Conservation (phyloP, 2,329 filamentous ascomycete species). For the Monosporascus sp. region DNA sequence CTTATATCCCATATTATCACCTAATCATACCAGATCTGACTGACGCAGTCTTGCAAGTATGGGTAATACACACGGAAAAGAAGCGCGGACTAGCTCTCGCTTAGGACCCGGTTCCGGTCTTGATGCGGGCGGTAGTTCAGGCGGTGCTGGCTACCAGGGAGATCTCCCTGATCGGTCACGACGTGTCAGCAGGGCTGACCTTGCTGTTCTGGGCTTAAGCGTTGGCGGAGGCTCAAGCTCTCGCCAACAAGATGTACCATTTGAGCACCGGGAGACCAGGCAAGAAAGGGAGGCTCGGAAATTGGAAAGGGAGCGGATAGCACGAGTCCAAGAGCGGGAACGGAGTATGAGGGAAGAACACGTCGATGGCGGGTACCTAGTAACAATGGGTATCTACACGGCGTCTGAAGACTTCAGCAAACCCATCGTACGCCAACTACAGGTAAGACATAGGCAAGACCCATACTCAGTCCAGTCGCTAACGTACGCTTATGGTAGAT, state of each 20-base stretch:
- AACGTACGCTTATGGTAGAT: conserved; percentile 52
- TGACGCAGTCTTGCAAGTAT: conserved; percentile 3
- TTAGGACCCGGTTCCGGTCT: conserved; percentile 8
- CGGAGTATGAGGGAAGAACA: conserved; percentile 86
- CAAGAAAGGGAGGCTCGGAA: conserved; percentile 86
- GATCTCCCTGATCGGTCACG: conserved; percentile 19
- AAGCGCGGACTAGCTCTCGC: conserved; percentile 15
- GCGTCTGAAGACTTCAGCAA: conserved; percentile 94
- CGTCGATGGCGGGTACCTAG: conserved; percentile 89
- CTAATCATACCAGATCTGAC: neutral
- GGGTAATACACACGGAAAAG: conserved; percentile 23
- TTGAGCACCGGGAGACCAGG: conserved; percentile 76
- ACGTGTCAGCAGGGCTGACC: conserved; percentile 38
- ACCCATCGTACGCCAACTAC: conserved; percentile 77
- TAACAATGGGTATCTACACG: conserved; percentile 91
- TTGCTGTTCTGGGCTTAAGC: conserved; percentile 41
- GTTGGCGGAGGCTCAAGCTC: conserved; percentile 32
- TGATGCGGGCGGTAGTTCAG: conserved; percentile 16
- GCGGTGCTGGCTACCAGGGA: conserved; percentile 15
- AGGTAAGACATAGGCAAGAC: conserved; percentile 52
- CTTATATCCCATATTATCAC: neutral
- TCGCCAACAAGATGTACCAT: conserved; percentile 37
- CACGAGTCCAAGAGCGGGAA: conserved; percentile 78
- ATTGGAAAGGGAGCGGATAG: conserved; percentile 72
- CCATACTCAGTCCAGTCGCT: conserved; percentile 3